Base-by-base conservation (phyloP, 768 basidiomycete species). In the Lactarius vividus region DNA sequence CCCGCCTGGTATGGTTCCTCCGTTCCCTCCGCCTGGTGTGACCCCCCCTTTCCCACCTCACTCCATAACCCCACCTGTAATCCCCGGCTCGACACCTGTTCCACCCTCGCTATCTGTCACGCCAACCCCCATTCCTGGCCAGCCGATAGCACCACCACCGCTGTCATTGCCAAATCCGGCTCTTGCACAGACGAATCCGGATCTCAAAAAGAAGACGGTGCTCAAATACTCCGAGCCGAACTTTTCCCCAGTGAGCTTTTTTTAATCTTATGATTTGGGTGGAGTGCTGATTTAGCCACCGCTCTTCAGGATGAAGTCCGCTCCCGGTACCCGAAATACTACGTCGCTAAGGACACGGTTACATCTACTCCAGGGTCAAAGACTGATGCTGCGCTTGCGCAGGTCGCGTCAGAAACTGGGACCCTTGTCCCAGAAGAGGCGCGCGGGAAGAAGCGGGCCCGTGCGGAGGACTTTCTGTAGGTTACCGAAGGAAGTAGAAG, bases 381-480 rank as follows among this genome's bases (percentile, higher is more conserved):
- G 58, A 72, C 71, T 26, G 74, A 74, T 63, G 74, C 75, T 68
- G 67, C 75, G 61, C 75, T 72, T 39, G 66, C 59, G 57, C 69
- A 71, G 63, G 55, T 68, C 55, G 63, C 72, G 56, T 63, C 57
- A 6, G 66, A 67, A 37, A 28, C 49, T 49, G 61, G 57, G 57
- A 52, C 20, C 5, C 35, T 71, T 62, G 71, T 71, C 31, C 72
- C 70, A 37, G 88, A 89, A 59, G 89, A 90, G 72, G 79, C 83
- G 58, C 83, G 89, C 69, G 91, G 92, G 57, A 91, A 87, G 80
- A 94, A 94, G 77, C 80, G 93, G 56, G 89, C 92, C 56, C 81
- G 91, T 70, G 93, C 93, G 37, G 92, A 94, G 76, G 93, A 94
- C 75, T 92, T 91, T 76, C 77, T 94, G 71, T 92, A 76, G 70